These are phyloP conservation scores for Metschnikowia gruessii DNA, from an alignment of 805 yeast species.

Conservation along the genomic window DNA sequence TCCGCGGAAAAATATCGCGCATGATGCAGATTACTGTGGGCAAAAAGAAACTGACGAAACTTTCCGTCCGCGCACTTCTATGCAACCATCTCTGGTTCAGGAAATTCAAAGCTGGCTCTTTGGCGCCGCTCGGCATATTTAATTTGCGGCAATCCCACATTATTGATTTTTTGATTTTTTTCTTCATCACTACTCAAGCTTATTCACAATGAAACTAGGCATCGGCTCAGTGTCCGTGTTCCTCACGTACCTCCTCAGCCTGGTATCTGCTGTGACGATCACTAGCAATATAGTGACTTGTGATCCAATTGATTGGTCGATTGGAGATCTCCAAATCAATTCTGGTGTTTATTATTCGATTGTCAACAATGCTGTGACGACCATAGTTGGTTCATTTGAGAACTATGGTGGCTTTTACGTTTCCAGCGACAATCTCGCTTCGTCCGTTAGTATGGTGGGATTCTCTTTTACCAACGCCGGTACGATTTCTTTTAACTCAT, in stretches of 20 bases:
- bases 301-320: not conserved
- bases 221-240: not conserved
- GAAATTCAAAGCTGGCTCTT: too few relatives aligned
- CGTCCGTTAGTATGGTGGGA: conserved; percentile 2
- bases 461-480: conserved; percentile 20
- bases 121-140: too few relatives aligned
- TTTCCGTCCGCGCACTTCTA: too few relatives aligned
- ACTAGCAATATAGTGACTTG: not conserved
- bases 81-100: too few relatives aligned
- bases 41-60: too few relatives aligned
- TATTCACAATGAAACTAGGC: not conserved
- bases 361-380: conserved; percentile 7
- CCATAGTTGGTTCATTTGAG: conserved; percentile 4
- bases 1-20: too few relatives aligned
- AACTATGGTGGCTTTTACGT: conserved; percentile 11
- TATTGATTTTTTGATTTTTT: too few relatives aligned
- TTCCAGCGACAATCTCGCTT: conserved; percentile 2
- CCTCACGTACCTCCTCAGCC: not conserved
- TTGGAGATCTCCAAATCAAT: conserved; percentile 6
- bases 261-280: not conserved
- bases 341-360: conserved; percentile 11
- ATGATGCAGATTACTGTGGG: too few relatives aligned
- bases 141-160: too few relatives aligned
- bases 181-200: not conserved
- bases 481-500: conserved; percentile 23